phyloP scores from a whole-genome alignment of 768 basidiomycete species.

The Phylloporus rhodoxanthus region DNA sequence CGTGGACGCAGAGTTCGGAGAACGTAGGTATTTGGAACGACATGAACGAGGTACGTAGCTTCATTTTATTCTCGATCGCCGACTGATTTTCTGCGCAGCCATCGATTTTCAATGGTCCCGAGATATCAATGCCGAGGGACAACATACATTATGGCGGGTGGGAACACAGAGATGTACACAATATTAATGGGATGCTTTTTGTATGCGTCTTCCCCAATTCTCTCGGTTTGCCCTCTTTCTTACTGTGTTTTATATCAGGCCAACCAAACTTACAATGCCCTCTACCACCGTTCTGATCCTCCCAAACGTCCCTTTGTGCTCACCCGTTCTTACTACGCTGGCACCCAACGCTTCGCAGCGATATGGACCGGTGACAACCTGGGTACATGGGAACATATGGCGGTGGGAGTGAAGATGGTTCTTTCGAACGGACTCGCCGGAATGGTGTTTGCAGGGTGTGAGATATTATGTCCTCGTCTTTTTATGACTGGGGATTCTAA shows the following conservation, averaged over 20 bases:
- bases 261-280: slow-evolving; percentile 77
- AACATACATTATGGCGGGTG: slow-evolving; percentile 87
- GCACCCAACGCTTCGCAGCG: slow-evolving; percentile 92
- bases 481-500: background rate
- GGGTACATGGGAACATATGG: slow-evolving; percentile 97
- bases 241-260: slow-evolving; percentile 42
- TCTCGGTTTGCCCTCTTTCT: background rate
- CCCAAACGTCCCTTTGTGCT: slow-evolving; percentile 90
- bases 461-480: slow-evolving; percentile 28
- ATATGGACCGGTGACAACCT: slow-evolving; percentile 99
- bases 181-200: slow-evolving; percentile 94
- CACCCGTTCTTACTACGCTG: slow-evolving; percentile 91
- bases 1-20: slow-evolving; percentile 76
- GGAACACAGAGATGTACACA: slow-evolving; percentile 98
- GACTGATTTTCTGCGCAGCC: slow-evolving; percentile 47
- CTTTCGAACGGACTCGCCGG: slow-evolving; percentile 84
- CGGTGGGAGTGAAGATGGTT: slow-evolving; percentile 89
- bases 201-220: slow-evolving; percentile 37
- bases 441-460: slow-evolving; percentile 88
- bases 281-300: slow-evolving; percentile 66
- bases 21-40: slow-evolving; percentile 97
- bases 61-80: too few species aligned
- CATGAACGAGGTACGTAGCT: slow-evolving; percentile 84
- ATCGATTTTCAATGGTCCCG: slow-evolving; percentile 97
- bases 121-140: slow-evolving; percentile 78